phyloP scores from a whole-genome alignment of 495 filamentous ascomycete species.

The Penicillium paxilli region DNA sequence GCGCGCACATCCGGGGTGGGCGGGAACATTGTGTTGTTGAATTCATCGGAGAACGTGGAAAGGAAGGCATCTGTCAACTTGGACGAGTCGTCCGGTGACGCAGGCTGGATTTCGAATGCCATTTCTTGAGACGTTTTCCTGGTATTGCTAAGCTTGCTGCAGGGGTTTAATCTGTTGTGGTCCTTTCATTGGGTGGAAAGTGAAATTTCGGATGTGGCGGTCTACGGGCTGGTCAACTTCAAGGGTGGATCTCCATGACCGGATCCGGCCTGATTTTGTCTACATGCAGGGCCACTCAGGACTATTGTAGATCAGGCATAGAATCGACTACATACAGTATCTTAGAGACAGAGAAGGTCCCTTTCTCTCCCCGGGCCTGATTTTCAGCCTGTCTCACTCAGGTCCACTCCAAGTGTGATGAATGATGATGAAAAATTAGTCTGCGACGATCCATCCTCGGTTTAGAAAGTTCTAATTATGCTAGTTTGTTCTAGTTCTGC shows the following conservation, averaged over 20 bases:
- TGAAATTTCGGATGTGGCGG: not conserved
- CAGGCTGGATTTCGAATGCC: constrained; percentile 14
- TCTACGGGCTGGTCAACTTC: not conserved
- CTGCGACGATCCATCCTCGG: not conserved
- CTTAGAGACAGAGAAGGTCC: too few relatives aligned
- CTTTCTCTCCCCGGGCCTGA: too few relatives aligned
- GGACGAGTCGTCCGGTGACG: constrained; percentile 15
- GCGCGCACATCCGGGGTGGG: constrained; percentile 19
- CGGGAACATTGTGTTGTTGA: constrained; percentile 28
- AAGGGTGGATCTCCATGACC: not conserved
- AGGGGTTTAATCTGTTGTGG: not conserved
- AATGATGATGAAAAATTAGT: not conserved
- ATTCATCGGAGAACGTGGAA: constrained; percentile 19
- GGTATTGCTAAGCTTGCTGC: not conserved
- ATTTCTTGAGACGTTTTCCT: constrained; percentile 6
- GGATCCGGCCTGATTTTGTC: not conserved
- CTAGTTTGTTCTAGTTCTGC: not conserved
- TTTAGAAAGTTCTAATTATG: not conserved
- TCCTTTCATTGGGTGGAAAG: not conserved
- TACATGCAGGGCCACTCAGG: too few relatives aligned
- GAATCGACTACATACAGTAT: too few relatives aligned
- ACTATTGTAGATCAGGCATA: too few relatives aligned
- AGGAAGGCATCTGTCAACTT: constrained; percentile 20
- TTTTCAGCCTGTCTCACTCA: not conserved
- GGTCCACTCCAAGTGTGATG: too few relatives aligned